A percentile compares a stretch with the other conserved stretches of the same genome.
These are phyloP conservation scores for Pycnococcus provasolii DNA, from an alignment of 139 green algal genomes.

Conservation along the genomic window DNA sequence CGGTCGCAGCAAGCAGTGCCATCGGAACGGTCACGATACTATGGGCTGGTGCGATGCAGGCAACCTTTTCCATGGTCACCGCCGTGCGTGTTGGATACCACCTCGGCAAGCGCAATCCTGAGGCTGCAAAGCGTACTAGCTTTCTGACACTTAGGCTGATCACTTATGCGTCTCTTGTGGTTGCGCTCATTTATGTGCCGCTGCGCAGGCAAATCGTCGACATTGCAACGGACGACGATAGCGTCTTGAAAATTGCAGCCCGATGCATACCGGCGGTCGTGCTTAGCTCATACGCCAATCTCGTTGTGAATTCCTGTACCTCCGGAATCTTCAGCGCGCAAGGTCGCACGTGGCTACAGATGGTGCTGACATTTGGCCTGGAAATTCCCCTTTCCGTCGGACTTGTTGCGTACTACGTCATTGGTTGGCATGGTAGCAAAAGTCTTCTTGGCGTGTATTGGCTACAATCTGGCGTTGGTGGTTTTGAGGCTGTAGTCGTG, in stretches of 20 bases:
- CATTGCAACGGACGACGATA: background rate
- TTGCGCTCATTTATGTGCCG: background rate
- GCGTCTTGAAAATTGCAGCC: background rate
- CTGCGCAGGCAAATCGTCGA: background rate
- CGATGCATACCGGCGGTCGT: background rate
- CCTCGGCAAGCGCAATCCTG: background rate
- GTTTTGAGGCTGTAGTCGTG: too few species aligned
- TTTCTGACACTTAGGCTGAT: background rate
- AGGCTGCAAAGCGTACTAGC: background rate
- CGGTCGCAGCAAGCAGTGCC: background rate
- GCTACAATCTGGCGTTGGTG: too few species aligned
- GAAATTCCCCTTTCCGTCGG: background rate
- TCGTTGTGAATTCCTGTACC: background rate
- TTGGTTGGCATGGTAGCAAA: too few species aligned
- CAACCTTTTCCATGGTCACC: constrained; percentile 5
- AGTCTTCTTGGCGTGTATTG: too few species aligned
- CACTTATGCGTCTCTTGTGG: background rate
- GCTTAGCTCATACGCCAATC: background rate
- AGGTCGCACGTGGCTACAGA: background rate
- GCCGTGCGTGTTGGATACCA: constrained; percentile 2
- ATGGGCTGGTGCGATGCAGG: background rate
- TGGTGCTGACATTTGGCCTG: background rate
- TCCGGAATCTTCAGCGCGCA: background rate
- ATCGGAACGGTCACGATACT: background rate
- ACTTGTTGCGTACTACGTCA: background rate